phyloP scores from a whole-genome alignment of 2,329 filamentous ascomycete genomes.

The Lasiodiplodia sp. region DNA sequence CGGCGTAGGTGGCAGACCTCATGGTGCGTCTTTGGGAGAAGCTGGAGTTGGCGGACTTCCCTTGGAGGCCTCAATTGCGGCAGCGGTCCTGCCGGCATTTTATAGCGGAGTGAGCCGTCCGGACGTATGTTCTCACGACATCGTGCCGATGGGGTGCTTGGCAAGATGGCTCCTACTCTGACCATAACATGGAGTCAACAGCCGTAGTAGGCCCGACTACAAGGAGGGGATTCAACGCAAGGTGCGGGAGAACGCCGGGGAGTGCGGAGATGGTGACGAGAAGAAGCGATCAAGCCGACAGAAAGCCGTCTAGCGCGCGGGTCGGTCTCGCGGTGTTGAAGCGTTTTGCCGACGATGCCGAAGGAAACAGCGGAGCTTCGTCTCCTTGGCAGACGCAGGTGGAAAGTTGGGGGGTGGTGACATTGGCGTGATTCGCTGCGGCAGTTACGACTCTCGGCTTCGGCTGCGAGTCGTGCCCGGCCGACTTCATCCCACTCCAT shows the following conservation, averaged over 20 bases:
- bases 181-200: not conserved
- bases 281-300: constrained; percentile 7
- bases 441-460: not conserved
- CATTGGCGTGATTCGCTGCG: constrained; percentile 18
- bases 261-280: constrained; percentile 4
- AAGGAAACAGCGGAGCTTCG: not conserved
- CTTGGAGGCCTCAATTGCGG: not conserved
- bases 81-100: not conserved
- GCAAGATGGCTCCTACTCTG: not conserved
- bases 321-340: not conserved
- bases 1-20: constrained; percentile 18
- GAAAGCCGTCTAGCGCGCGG: not conserved
- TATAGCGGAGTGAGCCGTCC: constrained; percentile 12
- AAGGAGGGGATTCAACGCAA: not conserved
- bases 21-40: constrained; percentile 10
- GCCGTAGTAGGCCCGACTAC: constrained; percentile 16
- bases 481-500: not conserved
- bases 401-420: constrained; percentile 7
- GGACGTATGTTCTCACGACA: constrained; percentile 25
- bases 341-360: constrained; percentile 10
- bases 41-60: constrained; percentile 5
- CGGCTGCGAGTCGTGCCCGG: not conserved
- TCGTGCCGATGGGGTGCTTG: constrained; percentile 4
- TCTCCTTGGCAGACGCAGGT: constrained; percentile 7
- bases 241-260: constrained; percentile 8